phyloP scores from a whole-genome alignment of 768 basidiomycete genomes.

The Amanita brunnescens region DNA sequence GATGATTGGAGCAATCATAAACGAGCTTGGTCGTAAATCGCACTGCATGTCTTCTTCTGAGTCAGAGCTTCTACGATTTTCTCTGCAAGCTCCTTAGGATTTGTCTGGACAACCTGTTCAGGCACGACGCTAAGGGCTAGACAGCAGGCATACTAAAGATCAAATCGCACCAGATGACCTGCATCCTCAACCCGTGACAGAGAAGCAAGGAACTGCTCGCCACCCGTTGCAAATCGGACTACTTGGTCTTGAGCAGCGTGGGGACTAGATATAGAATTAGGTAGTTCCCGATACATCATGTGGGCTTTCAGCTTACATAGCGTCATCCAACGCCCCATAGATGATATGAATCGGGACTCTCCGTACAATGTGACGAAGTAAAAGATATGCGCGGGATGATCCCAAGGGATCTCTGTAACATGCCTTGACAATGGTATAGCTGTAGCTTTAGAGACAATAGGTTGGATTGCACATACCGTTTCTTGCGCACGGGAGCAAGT shows the following conservation, averaged over 20 bases:
- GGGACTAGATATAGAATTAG: neutral
- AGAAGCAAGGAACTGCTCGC: slow-evolving; percentile 27
- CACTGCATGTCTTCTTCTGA: slow-evolving; percentile 16
- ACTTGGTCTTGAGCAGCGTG: slow-evolving; percentile 27
- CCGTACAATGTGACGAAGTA: slow-evolving; percentile 22
- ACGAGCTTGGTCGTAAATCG: neutral
- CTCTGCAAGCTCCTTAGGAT: slow-evolving; percentile 23
- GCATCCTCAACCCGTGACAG: slow-evolving; percentile 27
- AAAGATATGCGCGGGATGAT: slow-evolving; percentile 22
- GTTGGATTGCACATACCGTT: slow-evolving; percentile 20
- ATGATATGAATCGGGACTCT: slow-evolving; percentile 35
- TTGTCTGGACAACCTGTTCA: slow-evolving; percentile 16
- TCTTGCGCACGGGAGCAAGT: slow-evolving; percentile 40
- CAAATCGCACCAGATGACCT: slow-evolving; percentile 31
- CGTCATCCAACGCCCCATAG: slow-evolving; percentile 37
- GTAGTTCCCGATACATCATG: neutral
- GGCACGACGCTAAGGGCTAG: slow-evolving; percentile 12
- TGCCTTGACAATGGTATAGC: slow-evolving; percentile 20
- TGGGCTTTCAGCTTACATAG: slow-evolving; percentile 22
- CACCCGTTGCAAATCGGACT: slow-evolving; percentile 25
- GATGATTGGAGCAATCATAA: neutral
- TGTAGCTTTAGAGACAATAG: neutral
- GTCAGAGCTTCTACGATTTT: slow-evolving; percentile 30
- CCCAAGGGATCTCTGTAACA: slow-evolving; percentile 32
- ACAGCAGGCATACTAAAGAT: neutral